Conservation (phyloP, 179 eudicot species). For the Amaranthus tricolor region DNA sequence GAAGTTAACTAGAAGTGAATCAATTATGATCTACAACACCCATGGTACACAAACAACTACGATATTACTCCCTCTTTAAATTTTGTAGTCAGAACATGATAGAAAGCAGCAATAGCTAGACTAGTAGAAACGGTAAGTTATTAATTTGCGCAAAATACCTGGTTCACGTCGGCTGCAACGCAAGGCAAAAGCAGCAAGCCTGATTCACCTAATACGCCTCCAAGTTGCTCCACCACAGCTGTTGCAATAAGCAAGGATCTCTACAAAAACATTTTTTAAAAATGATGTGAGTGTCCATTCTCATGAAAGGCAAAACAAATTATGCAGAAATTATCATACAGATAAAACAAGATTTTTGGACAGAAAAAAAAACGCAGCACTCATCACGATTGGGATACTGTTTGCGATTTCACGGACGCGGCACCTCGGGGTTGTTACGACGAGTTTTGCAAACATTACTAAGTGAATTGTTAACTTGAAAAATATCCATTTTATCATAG, state of each 20-base stretch:
- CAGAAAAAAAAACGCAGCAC: too few relatives aligned
- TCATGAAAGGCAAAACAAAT: not conserved
- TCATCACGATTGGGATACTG: too few relatives aligned
- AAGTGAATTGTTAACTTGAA: too few relatives aligned
- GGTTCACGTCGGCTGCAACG: slow-evolving; percentile 46
- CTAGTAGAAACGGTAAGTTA: not conserved
- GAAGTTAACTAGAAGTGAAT: slow-evolving; percentile 45
- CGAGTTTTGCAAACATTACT: too few relatives aligned
- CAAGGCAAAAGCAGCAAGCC: slow-evolving; percentile 49
- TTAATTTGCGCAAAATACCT: slow-evolving; percentile 28
- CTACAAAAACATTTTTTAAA: slow-evolving; percentile 26
- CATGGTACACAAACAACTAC: slow-evolving; percentile 17
- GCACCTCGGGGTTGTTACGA: too few relatives aligned
- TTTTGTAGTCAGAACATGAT: not conserved
- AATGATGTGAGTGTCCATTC: not conserved
- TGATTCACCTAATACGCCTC: slow-evolving; percentile 40
- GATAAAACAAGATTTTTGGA: not conserved
- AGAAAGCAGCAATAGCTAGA: not conserved
- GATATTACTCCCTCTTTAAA: slow-evolving; percentile 14
- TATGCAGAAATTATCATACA: not conserved
- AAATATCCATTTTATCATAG: too few relatives aligned
- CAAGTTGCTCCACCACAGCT: slow-evolving; percentile 45
- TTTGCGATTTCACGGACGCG: too few relatives aligned
- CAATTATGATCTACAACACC: slow-evolving; percentile 44
- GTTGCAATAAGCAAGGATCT: slow-evolving; percentile 42